A percentile compares a stretch with the other conserved stretches of the same genome.
Conservation (phyloP, 495 filamentous ascomycete species). For the Rhizodiscina lignyota region DNA sequence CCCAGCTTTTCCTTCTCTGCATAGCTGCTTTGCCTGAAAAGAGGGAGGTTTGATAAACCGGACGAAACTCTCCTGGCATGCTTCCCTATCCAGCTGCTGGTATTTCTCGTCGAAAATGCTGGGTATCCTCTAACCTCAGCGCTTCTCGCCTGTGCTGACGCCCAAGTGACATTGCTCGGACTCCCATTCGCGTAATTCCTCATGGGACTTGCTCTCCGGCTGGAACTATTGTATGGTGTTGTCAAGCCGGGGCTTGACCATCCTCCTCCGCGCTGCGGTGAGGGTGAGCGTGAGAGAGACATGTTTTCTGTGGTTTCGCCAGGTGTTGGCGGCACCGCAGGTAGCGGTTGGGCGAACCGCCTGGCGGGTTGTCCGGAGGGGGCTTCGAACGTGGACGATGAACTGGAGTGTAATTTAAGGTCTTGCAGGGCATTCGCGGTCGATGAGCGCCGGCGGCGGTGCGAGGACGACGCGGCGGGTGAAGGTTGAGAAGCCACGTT, state of each 20-base stretch:
- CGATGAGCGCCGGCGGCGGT: constrained; percentile 16
- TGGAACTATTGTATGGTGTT: constrained; percentile 34
- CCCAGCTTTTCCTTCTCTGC: constrained; percentile 66
- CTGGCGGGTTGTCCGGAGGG: constrained; percentile 6
- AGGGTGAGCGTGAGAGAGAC: constrained; percentile 75
- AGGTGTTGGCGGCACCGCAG: constrained; percentile 16
- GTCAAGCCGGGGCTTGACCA: constrained; percentile 77
- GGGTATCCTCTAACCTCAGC: constrained; percentile 62
- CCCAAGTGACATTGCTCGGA: constrained; percentile 52
- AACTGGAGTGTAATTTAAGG: not conserved
- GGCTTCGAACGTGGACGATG: constrained; percentile 6
- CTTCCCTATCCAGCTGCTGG: too few species aligned
- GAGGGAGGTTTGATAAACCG: constrained; percentile 52
- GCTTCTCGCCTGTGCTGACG: constrained; percentile 57
- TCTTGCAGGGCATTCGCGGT: constrained; percentile 9
- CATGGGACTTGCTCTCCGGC: constrained; percentile 49
- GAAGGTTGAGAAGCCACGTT: constrained; percentile 13
- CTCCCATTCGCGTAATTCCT: constrained; percentile 28
- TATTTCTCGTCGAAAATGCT: constrained; percentile 62
- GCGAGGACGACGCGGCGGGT: constrained; percentile 9
- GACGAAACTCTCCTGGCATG: too few species aligned
- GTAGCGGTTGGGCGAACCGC: constrained; percentile 6
- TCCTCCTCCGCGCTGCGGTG: constrained; percentile 61
- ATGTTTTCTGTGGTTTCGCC: constrained; percentile 36
- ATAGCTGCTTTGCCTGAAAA: constrained; percentile 37